phyloP scores from a whole-genome alignment of 345 rosid genomes.

The Salix dunnii region DNA sequence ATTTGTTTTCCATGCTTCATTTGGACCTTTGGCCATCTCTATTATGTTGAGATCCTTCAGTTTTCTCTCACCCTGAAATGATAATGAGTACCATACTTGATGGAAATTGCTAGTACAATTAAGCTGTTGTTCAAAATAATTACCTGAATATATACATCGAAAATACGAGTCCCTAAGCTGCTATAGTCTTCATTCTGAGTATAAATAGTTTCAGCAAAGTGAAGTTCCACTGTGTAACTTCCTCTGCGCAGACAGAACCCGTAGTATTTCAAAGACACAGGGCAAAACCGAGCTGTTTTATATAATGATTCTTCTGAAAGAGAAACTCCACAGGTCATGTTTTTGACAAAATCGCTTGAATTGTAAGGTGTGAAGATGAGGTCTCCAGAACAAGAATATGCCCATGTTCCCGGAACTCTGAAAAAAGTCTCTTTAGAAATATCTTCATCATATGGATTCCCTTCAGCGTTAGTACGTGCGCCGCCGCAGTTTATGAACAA shows the following conservation, averaged over 20 bases:
- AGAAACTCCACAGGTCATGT: constrained; percentile 12
- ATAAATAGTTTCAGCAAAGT: constrained; percentile 18
- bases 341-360: neutral
- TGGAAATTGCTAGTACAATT: neutral
- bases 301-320: neutral
- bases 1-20: neutral
- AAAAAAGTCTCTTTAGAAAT: neutral
- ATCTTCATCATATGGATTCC: constrained; percentile 16
- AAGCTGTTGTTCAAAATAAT: neutral
- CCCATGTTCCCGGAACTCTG: constrained; percentile 11
- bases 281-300: constrained; percentile 23
- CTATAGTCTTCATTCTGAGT: constrained; percentile 10
- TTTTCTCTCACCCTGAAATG: neutral
- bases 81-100: neutral
- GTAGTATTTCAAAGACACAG: constrained; percentile 21
- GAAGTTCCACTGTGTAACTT: constrained; percentile 19
- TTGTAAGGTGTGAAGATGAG: neutral
- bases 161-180: constrained; percentile 16
- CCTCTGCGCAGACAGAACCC: constrained; percentile 22
- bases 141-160: constrained; percentile 30
- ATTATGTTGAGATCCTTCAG: constrained; percentile 16
- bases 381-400: constrained; percentile 19
- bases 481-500: constrained; percentile 28
- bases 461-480: neutral
- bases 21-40: neutral